These are phyloP conservation scores for Ballota nigra DNA, from an alignment of 257 asterid species.

Conservation along the genomic window DNA sequence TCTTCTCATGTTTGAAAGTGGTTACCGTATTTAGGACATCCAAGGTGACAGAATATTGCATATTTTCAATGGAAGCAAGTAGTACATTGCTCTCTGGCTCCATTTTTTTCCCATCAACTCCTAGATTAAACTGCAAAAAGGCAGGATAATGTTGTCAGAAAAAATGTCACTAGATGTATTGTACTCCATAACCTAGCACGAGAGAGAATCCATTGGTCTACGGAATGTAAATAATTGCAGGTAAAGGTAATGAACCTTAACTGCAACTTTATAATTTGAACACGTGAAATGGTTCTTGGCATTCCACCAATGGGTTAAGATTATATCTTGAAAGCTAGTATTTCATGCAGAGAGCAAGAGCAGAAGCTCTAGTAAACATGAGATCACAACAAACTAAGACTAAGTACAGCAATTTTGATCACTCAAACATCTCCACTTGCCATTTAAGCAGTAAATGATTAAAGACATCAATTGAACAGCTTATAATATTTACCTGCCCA, in stretches of 20 bases:
- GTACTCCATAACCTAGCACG: no score
- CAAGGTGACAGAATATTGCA: conserved; percentile 96
- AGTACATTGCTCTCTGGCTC: conserved; percentile 98
- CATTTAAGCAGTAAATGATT: neutral
- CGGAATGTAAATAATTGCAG: conserved; percentile 1
- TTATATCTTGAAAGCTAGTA: conserved; percentile 2
- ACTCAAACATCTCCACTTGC: neutral
- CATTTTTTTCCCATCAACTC: conserved; percentile 79
- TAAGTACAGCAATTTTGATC: conserved; percentile 8
- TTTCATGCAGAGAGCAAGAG: neutral
- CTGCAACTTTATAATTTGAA: conserved; percentile 11
- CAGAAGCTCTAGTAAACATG: neutral
- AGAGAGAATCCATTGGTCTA: neutral
- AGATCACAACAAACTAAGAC: neutral
- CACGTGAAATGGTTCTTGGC: conserved; percentile 8
- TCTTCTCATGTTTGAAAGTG: conserved; percentile 22
- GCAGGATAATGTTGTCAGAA: conserved; percentile 17
- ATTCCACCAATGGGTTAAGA: conserved; percentile 10
- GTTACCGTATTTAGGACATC: conserved; percentile 81
- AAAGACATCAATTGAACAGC: conserved; percentile 9
- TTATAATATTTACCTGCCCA: conserved; percentile 65
- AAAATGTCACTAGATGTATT: neutral
- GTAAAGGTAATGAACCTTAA: conserved; percentile 5
- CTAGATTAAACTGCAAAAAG: conserved; percentile 65
- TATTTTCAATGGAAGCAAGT: conserved; percentile 96